Evolutionary conservation across 164 flowering plant genomes (phyloP), one percentile per base, ranked within the genome.

Genomic region (Aristolochia contorta): DNA sequence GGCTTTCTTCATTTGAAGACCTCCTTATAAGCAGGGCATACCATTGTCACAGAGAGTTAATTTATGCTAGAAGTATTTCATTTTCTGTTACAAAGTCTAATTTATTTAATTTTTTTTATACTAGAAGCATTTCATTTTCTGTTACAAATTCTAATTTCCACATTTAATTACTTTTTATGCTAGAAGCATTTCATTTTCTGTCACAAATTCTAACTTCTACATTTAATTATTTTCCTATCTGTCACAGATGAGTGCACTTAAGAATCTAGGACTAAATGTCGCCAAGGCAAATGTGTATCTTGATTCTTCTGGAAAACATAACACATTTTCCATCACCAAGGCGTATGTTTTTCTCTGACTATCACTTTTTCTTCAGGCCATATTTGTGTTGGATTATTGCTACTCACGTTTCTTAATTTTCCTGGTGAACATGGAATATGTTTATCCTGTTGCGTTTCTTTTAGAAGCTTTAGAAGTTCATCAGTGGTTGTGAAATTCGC

Each of bases 291-390:
- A 85, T 74, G 97, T 94, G 53, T 89, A 69, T 72, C 71, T 91
- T 68, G 99, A 94, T 77, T 82, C 97, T 59, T 91, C 99, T 32
- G 99, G 99, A 62, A 94, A 94, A 77, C 99, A 91, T 80, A 91
- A 83, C 80, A 91, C 63, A 56, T 89, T 94, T 80, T 69, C 85
- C 69, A 91, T 94, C 69, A 94, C 99, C 46, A 85, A 75, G 73
- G 84, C 89, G 96, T 94, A 84, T 73, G 93, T 79, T 45, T 1
- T 21, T 22, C 45, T 9, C 37, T 55, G 55, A 21, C 56, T 14
- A 9, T 53, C 30, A 15, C 7, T 16, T 1, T 16, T n/a, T 50
- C 12, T 50, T 3, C 9, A 0, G 12, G 14, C 4, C 1, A 50
- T 50, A n/a, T 50, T n/a, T 16, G 22, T 50, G 54, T 16, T 19